Base-by-base conservation (phyloP, 495 filamentous ascomycete genomes). In the Aspergillus coremiiformis region DNA sequence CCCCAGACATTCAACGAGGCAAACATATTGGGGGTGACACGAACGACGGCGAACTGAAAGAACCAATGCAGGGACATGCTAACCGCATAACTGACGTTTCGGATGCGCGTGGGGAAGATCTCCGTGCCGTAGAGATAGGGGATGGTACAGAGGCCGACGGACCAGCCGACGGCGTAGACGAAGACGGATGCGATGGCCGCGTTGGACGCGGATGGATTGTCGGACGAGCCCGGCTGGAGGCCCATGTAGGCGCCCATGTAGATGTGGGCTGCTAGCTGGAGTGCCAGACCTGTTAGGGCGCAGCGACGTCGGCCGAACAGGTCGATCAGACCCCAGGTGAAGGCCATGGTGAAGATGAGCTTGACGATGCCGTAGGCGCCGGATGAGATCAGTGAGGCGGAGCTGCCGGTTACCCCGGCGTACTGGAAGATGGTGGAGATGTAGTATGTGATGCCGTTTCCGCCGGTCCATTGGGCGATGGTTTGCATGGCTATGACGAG, bases 391-490 rank as follows among this genome's bases (percentile, higher is more conserved):
- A 74, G 65, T 17, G 67, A 67, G 12, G 51, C 35, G 5, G 45
- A 41, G 33, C 52, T 57, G 20, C 66, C 67, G 24, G 50, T 55
- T 26, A 75, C 49, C 26, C 70, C 69, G 19, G 72, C 70, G 41
- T 68, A 70, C 53, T 68, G 39, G 57, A 75, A 75, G 54, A 75
- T 72, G 10, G 39, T 65, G 0, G 72, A 63, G 12, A 76, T 63
- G 35, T 75, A 76, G 57, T 72, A 76, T 3, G 73, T 75, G 52
- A 75, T 75, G 11, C 73, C 73, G 50, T 75, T 76, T 4, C 73
- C 72, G 12, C 73, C 73, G 7, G 69, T 69, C 72, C 72, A 76
- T 52, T 76, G 73, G 0, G 68, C 61, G 43, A 75, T 62, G 3
- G 68, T 74, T 44, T 76, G 73, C 66, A 76, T 72, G 22, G 64